Conservation (phyloP, 768 basidiomycete genomes). For the Suillus sp. region DNA sequence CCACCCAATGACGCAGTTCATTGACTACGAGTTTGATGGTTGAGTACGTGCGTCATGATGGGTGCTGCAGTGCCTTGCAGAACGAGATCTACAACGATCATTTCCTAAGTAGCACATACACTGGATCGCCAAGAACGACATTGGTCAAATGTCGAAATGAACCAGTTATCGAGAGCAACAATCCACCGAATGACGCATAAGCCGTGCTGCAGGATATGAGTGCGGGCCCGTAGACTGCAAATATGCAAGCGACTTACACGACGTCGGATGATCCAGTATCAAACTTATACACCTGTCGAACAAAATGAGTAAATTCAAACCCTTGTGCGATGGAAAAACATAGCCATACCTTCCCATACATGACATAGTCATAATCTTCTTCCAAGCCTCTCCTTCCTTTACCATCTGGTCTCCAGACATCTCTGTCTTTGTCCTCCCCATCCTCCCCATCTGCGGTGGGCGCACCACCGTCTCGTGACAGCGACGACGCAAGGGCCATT, state of each 20-base stretch:
- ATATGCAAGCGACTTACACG: conserved; percentile 61
- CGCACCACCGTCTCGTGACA: conserved; percentile 55
- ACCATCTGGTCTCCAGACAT: conserved; percentile 85
- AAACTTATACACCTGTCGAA: conserved; percentile 1
- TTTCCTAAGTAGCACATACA: conserved; percentile 86
- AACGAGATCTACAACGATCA: conserved; percentile 32
- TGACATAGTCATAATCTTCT: conserved; percentile 98
- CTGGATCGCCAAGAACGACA: conserved; percentile 90
- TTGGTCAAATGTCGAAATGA: conserved; percentile 89
- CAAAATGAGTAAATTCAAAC: conserved; percentile 15
- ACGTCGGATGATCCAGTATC: conserved; percentile 32
- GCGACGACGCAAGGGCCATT: conserved; percentile 82
- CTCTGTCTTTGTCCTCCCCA: conserved; percentile 68
- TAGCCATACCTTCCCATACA: conserved; percentile 87
- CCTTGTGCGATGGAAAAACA: conserved; percentile 3
- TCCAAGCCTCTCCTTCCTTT: conserved; percentile 82
- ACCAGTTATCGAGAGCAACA: conserved; percentile 92
- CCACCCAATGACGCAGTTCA: not conserved
- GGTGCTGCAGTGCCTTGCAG: not conserved
- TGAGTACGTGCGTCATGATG: not conserved
- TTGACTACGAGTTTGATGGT: not conserved
- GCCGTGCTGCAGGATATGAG: conserved; percentile 63
- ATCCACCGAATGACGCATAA: conserved; percentile 95
- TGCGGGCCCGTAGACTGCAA: conserved; percentile 5
- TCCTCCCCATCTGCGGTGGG: conserved; percentile 53